Conservation (phyloP, 2,329 filamentous ascomycete species). For the Microdochium trichocladiopsis region DNA sequence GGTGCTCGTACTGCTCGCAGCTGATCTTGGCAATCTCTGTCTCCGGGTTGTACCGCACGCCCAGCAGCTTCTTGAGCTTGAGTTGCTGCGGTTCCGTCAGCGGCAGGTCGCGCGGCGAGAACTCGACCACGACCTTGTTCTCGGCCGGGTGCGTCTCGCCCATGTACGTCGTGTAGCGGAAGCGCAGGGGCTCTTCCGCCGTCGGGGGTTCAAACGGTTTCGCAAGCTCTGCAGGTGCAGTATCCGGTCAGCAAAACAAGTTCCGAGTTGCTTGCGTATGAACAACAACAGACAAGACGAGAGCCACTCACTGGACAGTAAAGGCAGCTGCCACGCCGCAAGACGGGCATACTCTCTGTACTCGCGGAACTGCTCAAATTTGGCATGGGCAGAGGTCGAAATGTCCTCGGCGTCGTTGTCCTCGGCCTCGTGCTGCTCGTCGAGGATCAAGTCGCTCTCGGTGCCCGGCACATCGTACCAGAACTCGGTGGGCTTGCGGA, state of each 20-base stretch:
- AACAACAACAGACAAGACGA: background rate
- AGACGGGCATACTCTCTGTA: slow-evolving; percentile 81
- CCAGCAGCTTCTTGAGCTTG: slow-evolving; percentile 85
- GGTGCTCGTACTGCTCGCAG: slow-evolving; percentile 79
- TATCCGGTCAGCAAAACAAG: slow-evolving; percentile 5
- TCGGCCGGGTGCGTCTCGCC: slow-evolving; percentile 87
- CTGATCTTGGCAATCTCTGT: slow-evolving; percentile 81
- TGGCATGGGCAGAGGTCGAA: slow-evolving; percentile 71
- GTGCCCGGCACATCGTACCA: slow-evolving; percentile 12
- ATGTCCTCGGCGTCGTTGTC: slow-evolving; percentile 75
- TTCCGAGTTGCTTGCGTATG: slow-evolving; percentile 1
- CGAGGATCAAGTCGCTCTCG: slow-evolving; percentile 5
- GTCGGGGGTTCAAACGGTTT: slow-evolving; percentile 72
- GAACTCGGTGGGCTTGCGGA: slow-evolving; percentile 8
- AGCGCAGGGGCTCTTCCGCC: slow-evolving; percentile 67
- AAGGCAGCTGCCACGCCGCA: slow-evolving; percentile 91
- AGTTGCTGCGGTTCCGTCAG: slow-evolving; percentile 60
- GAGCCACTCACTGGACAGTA: slow-evolving; percentile 73
- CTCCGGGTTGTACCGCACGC: slow-evolving; percentile 79
- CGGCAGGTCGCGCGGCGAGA: slow-evolving; percentile 66
- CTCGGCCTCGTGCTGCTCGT: slow-evolving; percentile 33
- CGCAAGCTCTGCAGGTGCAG: slow-evolving; percentile 57
- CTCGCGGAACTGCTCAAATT: slow-evolving; percentile 84
- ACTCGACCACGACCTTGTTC: slow-evolving; percentile 91
- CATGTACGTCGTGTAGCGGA: slow-evolving; percentile 96